phyloP scores from a whole-genome alignment of 2,329 filamentous ascomycete species.

The Alternaria brassicicola region DNA sequence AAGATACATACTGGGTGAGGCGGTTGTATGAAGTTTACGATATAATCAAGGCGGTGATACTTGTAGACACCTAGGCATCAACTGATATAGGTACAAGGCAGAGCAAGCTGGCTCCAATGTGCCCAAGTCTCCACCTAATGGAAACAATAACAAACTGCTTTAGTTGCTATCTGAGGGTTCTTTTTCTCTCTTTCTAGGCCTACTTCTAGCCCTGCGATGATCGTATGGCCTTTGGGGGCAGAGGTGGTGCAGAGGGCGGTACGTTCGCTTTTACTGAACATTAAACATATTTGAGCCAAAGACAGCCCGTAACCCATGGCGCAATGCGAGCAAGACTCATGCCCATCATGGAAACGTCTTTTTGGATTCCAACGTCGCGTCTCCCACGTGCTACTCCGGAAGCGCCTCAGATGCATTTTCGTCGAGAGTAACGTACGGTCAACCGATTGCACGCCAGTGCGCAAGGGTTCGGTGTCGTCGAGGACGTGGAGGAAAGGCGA shows the following conservation, averaged over 20 bases:
- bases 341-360: not conserved
- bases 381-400: not conserved
- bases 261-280: not conserved
- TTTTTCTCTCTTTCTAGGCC: not conserved
- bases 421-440: not conserved
- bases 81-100: not conserved
- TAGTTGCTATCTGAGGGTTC: not conserved
- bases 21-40: not conserved
- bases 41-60: not conserved
- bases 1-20: slow-evolving; percentile 39
- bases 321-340: not conserved
- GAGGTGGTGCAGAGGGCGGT: not conserved
- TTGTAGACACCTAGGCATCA: not conserved
- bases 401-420: not conserved
- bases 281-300: not conserved
- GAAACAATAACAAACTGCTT: not conserved
- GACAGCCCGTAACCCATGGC: not conserved
- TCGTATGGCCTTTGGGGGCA: not conserved
- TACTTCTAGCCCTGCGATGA: not conserved
- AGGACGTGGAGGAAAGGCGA: not conserved
- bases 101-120: not conserved
- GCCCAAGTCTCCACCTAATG: not conserved
- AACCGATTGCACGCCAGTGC: not conserved
- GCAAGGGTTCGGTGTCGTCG: not conserved
- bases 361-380: not conserved